phyloP scores from a whole-genome alignment of 2,329 filamentous ascomycete genomes.

The Aspergillus sojae region DNA sequence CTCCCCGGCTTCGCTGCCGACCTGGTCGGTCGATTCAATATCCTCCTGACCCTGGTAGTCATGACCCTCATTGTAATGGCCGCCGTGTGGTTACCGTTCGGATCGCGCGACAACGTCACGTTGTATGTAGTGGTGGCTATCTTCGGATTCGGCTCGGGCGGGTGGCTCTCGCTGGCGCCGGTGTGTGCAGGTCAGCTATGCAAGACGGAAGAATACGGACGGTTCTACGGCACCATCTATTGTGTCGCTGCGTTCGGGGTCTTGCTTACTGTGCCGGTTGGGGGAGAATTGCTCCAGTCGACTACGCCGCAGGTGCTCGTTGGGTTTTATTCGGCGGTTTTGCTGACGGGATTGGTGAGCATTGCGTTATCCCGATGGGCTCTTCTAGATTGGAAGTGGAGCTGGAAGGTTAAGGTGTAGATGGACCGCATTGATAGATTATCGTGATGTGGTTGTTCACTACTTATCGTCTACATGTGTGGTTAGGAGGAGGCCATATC shows the following conservation, averaged over 20 bases:
- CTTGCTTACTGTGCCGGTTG: slow-evolving; percentile 50
- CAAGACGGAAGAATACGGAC: slow-evolving; percentile 50
- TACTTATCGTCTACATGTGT: background rate
- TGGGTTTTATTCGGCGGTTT: slow-evolving; percentile 50
- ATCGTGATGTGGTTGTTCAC: background rate
- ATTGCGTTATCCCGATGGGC: slow-evolving; percentile 39
- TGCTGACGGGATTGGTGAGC: slow-evolving; percentile 38
- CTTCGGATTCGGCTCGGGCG: slow-evolving; percentile 54
- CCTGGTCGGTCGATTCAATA: slow-evolving; percentile 50
- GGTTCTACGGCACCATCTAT: slow-evolving; percentile 53
- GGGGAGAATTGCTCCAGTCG: slow-evolving; percentile 49
- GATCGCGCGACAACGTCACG: slow-evolving; percentile 40
- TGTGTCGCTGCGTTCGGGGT: slow-evolving; percentile 51
- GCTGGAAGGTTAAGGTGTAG: slow-evolving; percentile 39
- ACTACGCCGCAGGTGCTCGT: slow-evolving; percentile 50
- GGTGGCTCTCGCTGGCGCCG: slow-evolving; percentile 49
- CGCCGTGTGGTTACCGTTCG: slow-evolving; percentile 50
- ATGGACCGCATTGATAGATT: background rate
- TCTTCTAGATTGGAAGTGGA: slow-evolving; percentile 40
- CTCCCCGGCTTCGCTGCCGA: slow-evolving; percentile 50
- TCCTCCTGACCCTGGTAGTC: slow-evolving; percentile 40
- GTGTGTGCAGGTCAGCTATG: slow-evolving; percentile 54
- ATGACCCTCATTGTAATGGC: slow-evolving; percentile 46
- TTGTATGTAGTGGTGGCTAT: slow-evolving; percentile 50
- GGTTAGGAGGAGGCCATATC: background rate